Evolutionary conservation across 768 basidiomycete species (phyloP).

Genomic region (Rhodotorula babjevae): DNA sequence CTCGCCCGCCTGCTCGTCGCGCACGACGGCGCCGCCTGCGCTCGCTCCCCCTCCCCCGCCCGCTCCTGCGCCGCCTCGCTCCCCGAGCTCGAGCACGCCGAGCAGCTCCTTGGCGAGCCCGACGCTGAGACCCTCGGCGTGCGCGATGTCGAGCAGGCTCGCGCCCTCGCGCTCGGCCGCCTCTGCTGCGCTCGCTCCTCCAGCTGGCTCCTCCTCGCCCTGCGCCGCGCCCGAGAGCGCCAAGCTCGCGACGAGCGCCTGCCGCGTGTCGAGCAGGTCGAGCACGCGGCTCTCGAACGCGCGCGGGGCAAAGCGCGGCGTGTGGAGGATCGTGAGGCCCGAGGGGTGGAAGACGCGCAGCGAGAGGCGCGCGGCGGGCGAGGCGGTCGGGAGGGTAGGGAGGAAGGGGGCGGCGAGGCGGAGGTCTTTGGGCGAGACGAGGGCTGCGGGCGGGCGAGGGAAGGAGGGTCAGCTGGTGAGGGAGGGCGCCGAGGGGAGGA

Average conservation of each 20-base stretch:
- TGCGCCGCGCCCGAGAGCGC: slow-evolving; percentile 13
- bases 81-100: slow-evolving; percentile 60
- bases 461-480: too few species aligned
- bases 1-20: slow-evolving; percentile 61
- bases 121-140: slow-evolving; percentile 65
- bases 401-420: slow-evolving; percentile 69
- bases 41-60: background rate
- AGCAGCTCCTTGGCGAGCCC: slow-evolving; percentile 75
- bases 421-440: slow-evolving; percentile 83
- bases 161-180: background rate
- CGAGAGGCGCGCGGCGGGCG: slow-evolving; percentile 49
- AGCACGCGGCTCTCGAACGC: slow-evolving; percentile 67
- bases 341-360: slow-evolving; percentile 57
- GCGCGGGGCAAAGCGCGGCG: slow-evolving; percentile 64
- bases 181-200: background rate
- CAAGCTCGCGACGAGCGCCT: background rate
- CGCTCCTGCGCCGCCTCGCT: slow-evolving; percentile 48
- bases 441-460: slow-evolving; percentile 53
- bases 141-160: slow-evolving; percentile 47
- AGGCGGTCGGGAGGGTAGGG: slow-evolving; percentile 46
- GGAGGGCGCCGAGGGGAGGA: background rate
- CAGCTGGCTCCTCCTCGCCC: background rate
- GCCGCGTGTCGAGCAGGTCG: slow-evolving; percentile 49
- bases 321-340: slow-evolving; percentile 75
- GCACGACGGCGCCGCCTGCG: slow-evolving; percentile 51